Conservation (phyloP, 2,329 filamentous ascomycete genomes). For the Nigrograna mackinnonii region DNA sequence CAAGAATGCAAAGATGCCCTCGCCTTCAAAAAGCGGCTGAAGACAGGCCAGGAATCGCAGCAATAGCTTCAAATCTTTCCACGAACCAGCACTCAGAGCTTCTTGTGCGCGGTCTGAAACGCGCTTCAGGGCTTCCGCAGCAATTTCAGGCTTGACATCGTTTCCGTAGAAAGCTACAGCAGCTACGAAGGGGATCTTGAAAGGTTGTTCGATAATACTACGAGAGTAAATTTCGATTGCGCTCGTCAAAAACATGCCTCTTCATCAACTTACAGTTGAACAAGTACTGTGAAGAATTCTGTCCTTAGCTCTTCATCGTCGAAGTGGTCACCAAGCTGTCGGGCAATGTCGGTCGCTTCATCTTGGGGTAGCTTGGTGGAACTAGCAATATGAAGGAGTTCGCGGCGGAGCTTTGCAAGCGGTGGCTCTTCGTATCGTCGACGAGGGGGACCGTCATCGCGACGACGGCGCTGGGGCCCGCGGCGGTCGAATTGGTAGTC, state of each 20-base stretch:
- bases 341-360: constrained; percentile 47
- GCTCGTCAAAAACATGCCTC: constrained; percentile 4
- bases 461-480: constrained; percentile 34
- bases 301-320: constrained; percentile 76
- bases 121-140: constrained; percentile 69
- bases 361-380: constrained; percentile 40
- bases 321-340: constrained; percentile 75
- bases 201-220: constrained; percentile 81
- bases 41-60: constrained; percentile 89
- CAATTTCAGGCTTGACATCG: constrained; percentile 73
- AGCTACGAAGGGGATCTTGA: constrained; percentile 96
- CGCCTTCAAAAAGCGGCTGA: constrained; percentile 77
- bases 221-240: constrained; percentile 2
- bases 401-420: constrained; percentile 35
- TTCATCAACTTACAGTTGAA: constrained; percentile 65
- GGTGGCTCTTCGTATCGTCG: constrained; percentile 40
- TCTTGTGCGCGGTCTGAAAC: constrained; percentile 66
- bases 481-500: constrained; percentile 30
- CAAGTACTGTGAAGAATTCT: constrained; percentile 71
- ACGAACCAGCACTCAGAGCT: constrained; percentile 72
- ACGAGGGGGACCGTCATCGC: constrained; percentile 29
- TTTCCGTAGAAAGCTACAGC: constrained; percentile 82
- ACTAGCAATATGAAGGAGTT: constrained; percentile 41
- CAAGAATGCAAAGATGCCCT: constrained; percentile 82
- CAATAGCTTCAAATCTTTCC: constrained; percentile 89